A percentile compares a stretch with the other conserved stretches of the same genome.
Conservation (phyloP, 768 basidiomycete species). For the Fomitopsis serialis region DNA sequence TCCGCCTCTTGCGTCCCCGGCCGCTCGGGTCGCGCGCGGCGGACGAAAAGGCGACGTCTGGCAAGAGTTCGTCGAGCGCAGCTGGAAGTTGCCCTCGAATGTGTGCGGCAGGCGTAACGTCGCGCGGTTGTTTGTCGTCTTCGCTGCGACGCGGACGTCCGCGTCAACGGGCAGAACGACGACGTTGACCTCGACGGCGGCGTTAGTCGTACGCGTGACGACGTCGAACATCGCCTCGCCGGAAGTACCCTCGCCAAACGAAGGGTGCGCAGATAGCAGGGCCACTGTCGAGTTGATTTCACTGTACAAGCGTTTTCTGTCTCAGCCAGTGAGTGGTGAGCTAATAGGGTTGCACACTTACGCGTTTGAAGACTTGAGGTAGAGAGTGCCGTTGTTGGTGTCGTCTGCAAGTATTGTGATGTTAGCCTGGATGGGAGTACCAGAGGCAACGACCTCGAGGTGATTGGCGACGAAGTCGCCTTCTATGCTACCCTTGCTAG, state of each 20-base stretch:
- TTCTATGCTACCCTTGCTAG: conserved; percentile 39
- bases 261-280: conserved; percentile 10
- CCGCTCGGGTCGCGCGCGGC: conserved; percentile 16
- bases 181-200: conserved; percentile 24
- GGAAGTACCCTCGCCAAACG: neutral
- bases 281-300: conserved; percentile 14
- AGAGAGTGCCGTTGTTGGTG: conserved; percentile 21
- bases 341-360: conserved; percentile 19
- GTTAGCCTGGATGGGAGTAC: conserved; percentile 33
- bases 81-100: conserved; percentile 34
- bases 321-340: neutral
- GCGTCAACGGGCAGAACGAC: conserved; percentile 29
- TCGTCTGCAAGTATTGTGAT: conserved; percentile 32
- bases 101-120: conserved; percentile 27
- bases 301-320: conserved; percentile 5
- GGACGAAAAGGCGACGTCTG: conserved; percentile 3
- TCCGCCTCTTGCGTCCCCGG: conserved; percentile 4
- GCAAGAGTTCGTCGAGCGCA: conserved; percentile 13
- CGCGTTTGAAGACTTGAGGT: conserved; percentile 38
- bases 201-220: conserved; percentile 29
- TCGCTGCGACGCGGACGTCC: conserved; percentile 23
- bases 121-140: conserved; percentile 31
- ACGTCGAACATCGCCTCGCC: conserved; percentile 29
- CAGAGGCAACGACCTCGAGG: conserved; percentile 32
- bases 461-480: conserved; percentile 36